These are phyloP conservation scores for Cladophialophora chaetospira DNA, from an alignment of 2,329 filamentous ascomycete species.

Conservation along the genomic window DNA sequence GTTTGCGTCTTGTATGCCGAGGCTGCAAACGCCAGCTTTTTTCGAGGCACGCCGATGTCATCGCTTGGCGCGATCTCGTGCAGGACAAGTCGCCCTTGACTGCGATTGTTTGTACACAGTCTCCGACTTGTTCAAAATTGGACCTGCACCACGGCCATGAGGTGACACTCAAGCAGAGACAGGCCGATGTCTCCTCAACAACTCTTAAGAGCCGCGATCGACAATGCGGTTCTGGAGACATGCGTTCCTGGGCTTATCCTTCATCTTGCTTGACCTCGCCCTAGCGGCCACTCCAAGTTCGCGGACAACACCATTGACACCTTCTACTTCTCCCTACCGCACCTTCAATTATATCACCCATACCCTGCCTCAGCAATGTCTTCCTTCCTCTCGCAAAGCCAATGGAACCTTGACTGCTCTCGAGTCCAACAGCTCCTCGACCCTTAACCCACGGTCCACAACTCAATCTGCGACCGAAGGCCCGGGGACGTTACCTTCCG, in stretches of 20 bases:
- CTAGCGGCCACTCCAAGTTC: constrained; percentile 1
- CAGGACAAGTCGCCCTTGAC: too few species aligned
- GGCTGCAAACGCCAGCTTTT: background rate
- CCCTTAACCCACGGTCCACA: background rate
- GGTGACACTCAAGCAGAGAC: background rate
- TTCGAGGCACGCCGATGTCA: constrained; percentile 1
- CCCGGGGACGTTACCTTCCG: background rate
- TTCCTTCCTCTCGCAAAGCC: constrained; percentile 53
- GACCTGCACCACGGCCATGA: background rate
- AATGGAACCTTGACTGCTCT: constrained; percentile 23
- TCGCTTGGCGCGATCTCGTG: too few species aligned
- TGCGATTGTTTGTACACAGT: too few species aligned
- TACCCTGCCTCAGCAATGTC: constrained; percentile 72
- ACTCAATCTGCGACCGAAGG: background rate
- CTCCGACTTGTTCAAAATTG: too few species aligned
- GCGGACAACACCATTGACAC: constrained; percentile 6
- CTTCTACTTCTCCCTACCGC: constrained; percentile 51
- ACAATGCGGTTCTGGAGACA: constrained; percentile 12
- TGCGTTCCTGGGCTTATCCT: constrained; percentile 8
- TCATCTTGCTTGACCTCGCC: constrained; percentile 1
- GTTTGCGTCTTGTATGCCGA: too few species aligned
- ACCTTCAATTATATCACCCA: constrained; percentile 84
- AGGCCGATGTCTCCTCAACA: constrained; percentile 1
- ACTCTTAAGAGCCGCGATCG: background rate
- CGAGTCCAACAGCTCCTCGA: constrained; percentile 4